A percentile compares a stretch with the other conserved stretches of the same genome.
These are phyloP conservation scores for Rhizopogon salebrosus DNA, from an alignment of 768 basidiomycete genomes.

Conservation along the genomic window DNA sequence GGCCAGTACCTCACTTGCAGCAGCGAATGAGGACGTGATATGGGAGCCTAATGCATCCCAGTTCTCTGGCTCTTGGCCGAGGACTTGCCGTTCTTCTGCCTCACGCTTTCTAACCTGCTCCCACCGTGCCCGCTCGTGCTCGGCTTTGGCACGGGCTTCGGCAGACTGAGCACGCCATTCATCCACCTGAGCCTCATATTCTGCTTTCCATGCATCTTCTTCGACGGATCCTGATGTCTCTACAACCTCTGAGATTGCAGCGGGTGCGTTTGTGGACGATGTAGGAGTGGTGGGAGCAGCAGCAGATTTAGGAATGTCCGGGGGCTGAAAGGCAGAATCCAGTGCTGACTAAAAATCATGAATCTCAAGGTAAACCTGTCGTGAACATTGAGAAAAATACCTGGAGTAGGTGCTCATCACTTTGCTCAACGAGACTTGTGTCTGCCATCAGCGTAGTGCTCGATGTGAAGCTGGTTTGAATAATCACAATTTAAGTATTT, in stretches of 20 bases:
- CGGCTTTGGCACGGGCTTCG: constrained; percentile 68
- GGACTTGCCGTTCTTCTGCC: constrained; percentile 40
- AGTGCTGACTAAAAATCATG: constrained; percentile 16
- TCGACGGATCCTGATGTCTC: neutral
- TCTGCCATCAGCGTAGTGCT: constrained; percentile 19
- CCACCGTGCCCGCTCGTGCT: constrained; percentile 68
- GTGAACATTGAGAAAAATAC: constrained; percentile 5
- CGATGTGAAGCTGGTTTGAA: neutral
- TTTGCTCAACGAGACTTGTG: constrained; percentile 15
- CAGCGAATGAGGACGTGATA: neutral
- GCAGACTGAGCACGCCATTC: constrained; percentile 72
- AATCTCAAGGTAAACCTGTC: neutral
- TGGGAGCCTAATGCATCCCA: constrained; percentile 23
- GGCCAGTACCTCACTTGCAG: constrained; percentile 8
- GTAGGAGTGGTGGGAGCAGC: neutral
- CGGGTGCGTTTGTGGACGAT: neutral
- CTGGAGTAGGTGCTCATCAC: constrained; percentile 21
- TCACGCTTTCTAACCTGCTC: constrained; percentile 47
- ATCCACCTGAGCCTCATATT: constrained; percentile 64
- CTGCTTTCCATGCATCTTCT: constrained; percentile 55
- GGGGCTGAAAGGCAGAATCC: constrained; percentile 21
- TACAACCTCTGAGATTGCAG: neutral
- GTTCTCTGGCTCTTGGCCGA: constrained; percentile 16
- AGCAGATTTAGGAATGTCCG: constrained; percentile 14
- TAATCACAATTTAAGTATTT: too few species aligned